phyloP scores from a whole-genome alignment of 116 monocot genomes.

The Papilionanthe hybrid region DNA sequence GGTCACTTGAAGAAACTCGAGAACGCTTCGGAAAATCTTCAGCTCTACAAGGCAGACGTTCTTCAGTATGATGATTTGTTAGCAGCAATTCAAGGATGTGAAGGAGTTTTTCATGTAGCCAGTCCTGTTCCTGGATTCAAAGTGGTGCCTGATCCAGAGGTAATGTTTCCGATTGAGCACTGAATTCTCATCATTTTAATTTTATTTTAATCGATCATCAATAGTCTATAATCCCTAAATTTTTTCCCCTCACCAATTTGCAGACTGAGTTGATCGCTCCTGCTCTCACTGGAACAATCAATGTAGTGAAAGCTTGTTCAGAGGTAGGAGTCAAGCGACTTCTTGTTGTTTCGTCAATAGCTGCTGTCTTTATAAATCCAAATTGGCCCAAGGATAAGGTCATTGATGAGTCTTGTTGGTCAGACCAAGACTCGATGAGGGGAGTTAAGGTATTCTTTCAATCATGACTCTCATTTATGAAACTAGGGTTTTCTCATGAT shows the following conservation, averaged over 20 bases:
- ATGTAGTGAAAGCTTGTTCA: slow-evolving; percentile 36
- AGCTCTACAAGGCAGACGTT: slow-evolving; percentile 50
- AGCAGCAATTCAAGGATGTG: slow-evolving; percentile 55
- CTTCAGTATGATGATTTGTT: slow-evolving; percentile 27
- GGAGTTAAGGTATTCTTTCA: slow-evolving; percentile 7
- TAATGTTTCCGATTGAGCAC: background rate
- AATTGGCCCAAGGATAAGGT: slow-evolving; percentile 21
- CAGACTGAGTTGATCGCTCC: slow-evolving; percentile 27
- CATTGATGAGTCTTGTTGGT: slow-evolving; percentile 41
- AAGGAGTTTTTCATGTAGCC: slow-evolving; percentile 59
- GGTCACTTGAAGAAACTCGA: slow-evolving; percentile 47
- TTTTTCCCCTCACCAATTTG: background rate
- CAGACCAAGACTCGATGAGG: slow-evolving; percentile 10
- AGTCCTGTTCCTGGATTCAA: slow-evolving; percentile 22
- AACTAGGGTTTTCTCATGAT: too few species aligned
- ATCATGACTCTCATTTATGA: too few species aligned
- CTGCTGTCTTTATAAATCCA: slow-evolving; percentile 24
- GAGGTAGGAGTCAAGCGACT: slow-evolving; percentile 37
- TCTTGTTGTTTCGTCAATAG: slow-evolving; percentile 33
- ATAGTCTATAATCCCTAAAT: background rate
- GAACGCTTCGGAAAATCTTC: slow-evolving; percentile 38
- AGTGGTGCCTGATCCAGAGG: slow-evolving; percentile 45
- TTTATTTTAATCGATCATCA: background rate
- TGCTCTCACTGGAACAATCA: slow-evolving; percentile 33
- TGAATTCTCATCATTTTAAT: background rate